Evolutionary conservation across 2,329 filamentous ascomycete genomes (phyloP).

Genomic region (Penicillium nordicum): DNA sequence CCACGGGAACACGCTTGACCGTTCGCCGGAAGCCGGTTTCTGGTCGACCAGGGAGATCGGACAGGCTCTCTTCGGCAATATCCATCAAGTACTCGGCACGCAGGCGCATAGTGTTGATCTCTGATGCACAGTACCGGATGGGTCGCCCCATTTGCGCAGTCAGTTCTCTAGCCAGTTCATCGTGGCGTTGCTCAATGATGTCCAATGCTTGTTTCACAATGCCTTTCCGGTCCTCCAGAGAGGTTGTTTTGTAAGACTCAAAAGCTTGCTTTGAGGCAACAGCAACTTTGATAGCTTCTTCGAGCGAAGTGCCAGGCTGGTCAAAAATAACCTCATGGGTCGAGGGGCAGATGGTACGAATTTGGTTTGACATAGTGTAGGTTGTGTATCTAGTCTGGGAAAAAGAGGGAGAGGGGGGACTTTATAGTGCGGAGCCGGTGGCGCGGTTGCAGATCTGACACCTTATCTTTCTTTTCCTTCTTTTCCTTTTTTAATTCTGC

Average conservation of each 20-base stretch:
- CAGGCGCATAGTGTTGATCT: constrained; percentile 77
- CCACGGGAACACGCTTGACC: constrained; percentile 80
- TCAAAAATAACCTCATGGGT: constrained; percentile 81
- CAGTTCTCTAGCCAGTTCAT: constrained; percentile 75
- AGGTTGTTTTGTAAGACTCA: constrained; percentile 62
- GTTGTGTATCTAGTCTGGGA: background rate
- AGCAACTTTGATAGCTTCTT: constrained; percentile 24
- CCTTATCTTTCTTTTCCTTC: background rate
- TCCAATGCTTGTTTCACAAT: constrained; percentile 77
- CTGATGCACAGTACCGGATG: constrained; percentile 76
- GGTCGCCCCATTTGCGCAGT: constrained; percentile 90
- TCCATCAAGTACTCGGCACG: constrained; percentile 79
- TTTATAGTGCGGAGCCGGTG: constrained; percentile 8
- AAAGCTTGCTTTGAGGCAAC: constrained; percentile 30
- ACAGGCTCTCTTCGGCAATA: constrained; percentile 71
- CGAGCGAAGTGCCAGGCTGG: constrained; percentile 60
- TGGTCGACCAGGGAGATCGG: constrained; percentile 73
- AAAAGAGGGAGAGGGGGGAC: constrained; percentile 3
- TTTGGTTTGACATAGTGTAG: constrained; percentile 25
- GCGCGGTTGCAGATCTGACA: constrained; percentile 3
- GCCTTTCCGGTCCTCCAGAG: constrained; percentile 68
- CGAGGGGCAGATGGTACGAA: constrained; percentile 74
- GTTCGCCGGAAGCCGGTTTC: constrained; percentile 85
- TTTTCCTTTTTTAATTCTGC: background rate
- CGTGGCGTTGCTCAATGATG: constrained; percentile 63